Base-by-base conservation (phyloP, 1,284 basidiomycete genomes). In the Papiliotrema nemorosa region DNA sequence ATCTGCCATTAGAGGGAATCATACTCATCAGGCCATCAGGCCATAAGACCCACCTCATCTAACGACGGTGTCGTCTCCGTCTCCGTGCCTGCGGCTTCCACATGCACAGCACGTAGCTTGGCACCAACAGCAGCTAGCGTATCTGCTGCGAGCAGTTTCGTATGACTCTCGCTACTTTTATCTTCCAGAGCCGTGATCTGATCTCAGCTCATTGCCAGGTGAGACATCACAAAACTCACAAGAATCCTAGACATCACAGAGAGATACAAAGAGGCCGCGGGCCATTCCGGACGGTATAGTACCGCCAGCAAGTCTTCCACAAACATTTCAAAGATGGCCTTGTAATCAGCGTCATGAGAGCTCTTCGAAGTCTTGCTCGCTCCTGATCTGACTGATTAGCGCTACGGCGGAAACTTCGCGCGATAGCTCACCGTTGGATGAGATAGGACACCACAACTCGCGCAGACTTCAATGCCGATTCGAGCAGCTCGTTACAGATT, bases 221-320 rank as follows among this genome's bases (percentile, higher is more conserved):
- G 24, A 5, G 36, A 27, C 7, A 13, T 29, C 9, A 37, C 34
- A 44, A 3, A 2, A 53, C 79, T n/a, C 54, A 90, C 90, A 86
- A 96, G 87, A 58, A 84, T 85, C 69, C 84, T 86, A 59, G 84
- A 86, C 6, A 85, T 80, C 36, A 93, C 84, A 43, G 80, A 81
- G 31, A 96, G 73, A 39, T 96, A 79, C 20, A 96, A 72, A 35
- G 85, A 81, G 1, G 94, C 89, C 6, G 88, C 93, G 0, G 96
- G 94, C 92, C 93, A 98, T 69, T 98, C 94, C 0, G 94, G 92
- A 80, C 88, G 87, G 67, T 88, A 93, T 3, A 97, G 76, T 3
- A 94, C 90, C 14, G 81, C 80, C n/a, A 97, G 79, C 16, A 97
- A 77, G 66, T 98, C 94, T 4, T 84, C 82, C 29, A 97, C 83